Evolutionary conservation across 2,329 filamentous ascomycete genomes (phyloP).

Genomic region (Ophiostoma novo-ulmi): DNA sequence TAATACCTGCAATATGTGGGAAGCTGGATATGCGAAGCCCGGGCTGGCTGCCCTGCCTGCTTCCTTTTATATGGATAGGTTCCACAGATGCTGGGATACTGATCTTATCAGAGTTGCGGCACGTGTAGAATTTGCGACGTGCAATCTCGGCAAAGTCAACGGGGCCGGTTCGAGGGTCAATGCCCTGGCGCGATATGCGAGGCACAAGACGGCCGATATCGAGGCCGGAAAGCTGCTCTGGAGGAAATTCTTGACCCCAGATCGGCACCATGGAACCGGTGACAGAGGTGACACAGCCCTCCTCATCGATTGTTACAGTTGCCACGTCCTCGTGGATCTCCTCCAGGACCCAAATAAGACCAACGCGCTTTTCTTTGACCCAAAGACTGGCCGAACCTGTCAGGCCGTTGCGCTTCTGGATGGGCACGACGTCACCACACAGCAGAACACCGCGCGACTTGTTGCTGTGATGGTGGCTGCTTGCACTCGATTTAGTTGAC

Average conservation of each 20-base stretch:
- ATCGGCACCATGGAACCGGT: constrained; percentile 77
- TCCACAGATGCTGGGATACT: constrained; percentile 82
- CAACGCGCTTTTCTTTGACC: constrained; percentile 95
- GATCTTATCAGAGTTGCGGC: constrained; percentile 67
- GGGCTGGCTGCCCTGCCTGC: constrained; percentile 43
- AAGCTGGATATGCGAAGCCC: constrained; percentile 87
- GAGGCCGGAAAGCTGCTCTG: constrained; percentile 62
- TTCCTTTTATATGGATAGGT: constrained; percentile 33
- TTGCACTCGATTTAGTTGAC: constrained; percentile 47
- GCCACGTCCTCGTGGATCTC: constrained; percentile 95
- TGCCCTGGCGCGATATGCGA: constrained; percentile 70
- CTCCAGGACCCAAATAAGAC: constrained; percentile 94
- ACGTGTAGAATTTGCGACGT: constrained; percentile 75
- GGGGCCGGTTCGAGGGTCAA: constrained; percentile 63
- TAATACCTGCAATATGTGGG: constrained; percentile 93
- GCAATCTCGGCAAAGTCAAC: constrained; percentile 73
- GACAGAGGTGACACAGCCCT: constrained; percentile 65
- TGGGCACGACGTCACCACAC: constrained; percentile 96
- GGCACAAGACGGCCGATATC: constrained; percentile 76
- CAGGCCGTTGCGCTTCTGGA: constrained; percentile 88
- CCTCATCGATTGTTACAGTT: constrained; percentile 68
- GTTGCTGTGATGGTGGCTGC: constrained; percentile 62
- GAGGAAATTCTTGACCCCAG: constrained; percentile 69
- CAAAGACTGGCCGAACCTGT: constrained; percentile 91
- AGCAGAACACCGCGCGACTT: constrained; percentile 74